Conservation (phyloP, 371 early-diverging fungal genomes). For the Lichtheimia ramosa region DNA sequence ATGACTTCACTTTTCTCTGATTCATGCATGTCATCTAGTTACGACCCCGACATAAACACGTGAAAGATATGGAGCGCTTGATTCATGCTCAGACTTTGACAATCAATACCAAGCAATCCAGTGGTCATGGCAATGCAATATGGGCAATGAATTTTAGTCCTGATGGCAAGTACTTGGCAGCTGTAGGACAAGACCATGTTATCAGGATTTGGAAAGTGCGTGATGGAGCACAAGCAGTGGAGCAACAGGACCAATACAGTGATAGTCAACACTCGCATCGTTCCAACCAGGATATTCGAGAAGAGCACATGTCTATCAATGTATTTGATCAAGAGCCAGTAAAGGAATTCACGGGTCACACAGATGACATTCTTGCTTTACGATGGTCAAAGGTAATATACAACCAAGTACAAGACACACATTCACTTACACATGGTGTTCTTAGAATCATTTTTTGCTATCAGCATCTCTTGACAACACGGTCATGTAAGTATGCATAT, state of each 20-base stretch:
- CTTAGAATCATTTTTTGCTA: conserved; percentile 70
- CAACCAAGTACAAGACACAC: neutral
- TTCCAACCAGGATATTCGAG: neutral
- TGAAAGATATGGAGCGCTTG: conserved; percentile 27
- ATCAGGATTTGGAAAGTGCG: conserved; percentile 74
- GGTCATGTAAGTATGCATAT: conserved; percentile 50
- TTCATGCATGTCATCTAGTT: conserved; percentile 11
- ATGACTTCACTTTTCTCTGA: neutral
- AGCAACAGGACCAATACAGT: neutral
- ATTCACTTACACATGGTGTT: too few species aligned
- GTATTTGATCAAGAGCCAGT: conserved; percentile 70
- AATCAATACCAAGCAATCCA: neutral
- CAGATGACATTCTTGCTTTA: conserved; percentile 73
- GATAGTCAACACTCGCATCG: neutral
- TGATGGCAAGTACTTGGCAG: conserved; percentile 81
- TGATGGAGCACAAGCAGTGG: conserved; percentile 21
- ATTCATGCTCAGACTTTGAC: conserved; percentile 35
- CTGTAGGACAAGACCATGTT: conserved; percentile 72
- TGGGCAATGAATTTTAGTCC: conserved; percentile 70
- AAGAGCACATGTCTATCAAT: conserved; percentile 32
- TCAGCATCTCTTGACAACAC: conserved; percentile 86
- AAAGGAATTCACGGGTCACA: conserved; percentile 71
- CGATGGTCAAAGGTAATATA: conserved; percentile 75
- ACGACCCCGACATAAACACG: conserved; percentile 31
- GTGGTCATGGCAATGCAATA: conserved; percentile 24